Conservation (phyloP, 768 basidiomycete species). For the Lentinula sp. region DNA sequence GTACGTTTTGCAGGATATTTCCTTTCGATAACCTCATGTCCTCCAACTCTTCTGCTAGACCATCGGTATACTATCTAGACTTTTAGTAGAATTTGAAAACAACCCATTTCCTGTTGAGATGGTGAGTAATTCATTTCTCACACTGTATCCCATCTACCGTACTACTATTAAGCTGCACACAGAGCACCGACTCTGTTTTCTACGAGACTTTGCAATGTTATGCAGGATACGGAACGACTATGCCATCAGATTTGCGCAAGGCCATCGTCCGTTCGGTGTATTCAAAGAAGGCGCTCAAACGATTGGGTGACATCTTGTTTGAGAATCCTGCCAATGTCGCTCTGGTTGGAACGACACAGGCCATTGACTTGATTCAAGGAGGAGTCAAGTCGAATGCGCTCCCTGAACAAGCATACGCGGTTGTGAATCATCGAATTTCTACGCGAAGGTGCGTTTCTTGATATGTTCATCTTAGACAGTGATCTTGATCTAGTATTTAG, state of each 20-base stretch:
- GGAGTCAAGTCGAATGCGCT: slow-evolving; percentile 52
- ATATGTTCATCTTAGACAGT: background rate
- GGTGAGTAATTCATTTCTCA: slow-evolving; percentile 12
- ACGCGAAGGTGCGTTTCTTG: slow-evolving; percentile 26
- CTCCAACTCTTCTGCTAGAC: slow-evolving; percentile 17
- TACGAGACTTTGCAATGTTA: slow-evolving; percentile 44
- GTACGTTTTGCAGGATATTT: slow-evolving; percentile 19
- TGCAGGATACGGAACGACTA: slow-evolving; percentile 37
- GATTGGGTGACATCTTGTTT: slow-evolving; percentile 31
- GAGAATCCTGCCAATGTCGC: slow-evolving; percentile 18
- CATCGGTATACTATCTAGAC: slow-evolving; percentile 53
- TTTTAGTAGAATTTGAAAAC: slow-evolving; percentile 44
- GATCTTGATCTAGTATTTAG: slow-evolving; percentile 12
- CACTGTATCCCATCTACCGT: background rate
- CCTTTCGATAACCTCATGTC: slow-evolving; percentile 1
- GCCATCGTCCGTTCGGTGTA: slow-evolving; percentile 26
- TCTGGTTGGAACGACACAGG: slow-evolving; percentile 46
- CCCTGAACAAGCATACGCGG: slow-evolving; percentile 45
- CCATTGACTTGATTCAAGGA: slow-evolving; percentile 41
- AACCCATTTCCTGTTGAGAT: slow-evolving; percentile 33
- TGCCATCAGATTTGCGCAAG: slow-evolving; percentile 27
- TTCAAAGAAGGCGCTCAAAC: slow-evolving; percentile 32
- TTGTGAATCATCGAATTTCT: slow-evolving; percentile 47
- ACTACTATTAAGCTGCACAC: background rate
- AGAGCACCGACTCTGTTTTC: slow-evolving; percentile 31